A percentile compares a stretch with the other conserved stretches of the same genome.
These are phyloP conservation scores for Zhuliangozyma parablackwelliae DNA, from an alignment of 1,139 yeast species.

Conservation along the genomic window DNA sequence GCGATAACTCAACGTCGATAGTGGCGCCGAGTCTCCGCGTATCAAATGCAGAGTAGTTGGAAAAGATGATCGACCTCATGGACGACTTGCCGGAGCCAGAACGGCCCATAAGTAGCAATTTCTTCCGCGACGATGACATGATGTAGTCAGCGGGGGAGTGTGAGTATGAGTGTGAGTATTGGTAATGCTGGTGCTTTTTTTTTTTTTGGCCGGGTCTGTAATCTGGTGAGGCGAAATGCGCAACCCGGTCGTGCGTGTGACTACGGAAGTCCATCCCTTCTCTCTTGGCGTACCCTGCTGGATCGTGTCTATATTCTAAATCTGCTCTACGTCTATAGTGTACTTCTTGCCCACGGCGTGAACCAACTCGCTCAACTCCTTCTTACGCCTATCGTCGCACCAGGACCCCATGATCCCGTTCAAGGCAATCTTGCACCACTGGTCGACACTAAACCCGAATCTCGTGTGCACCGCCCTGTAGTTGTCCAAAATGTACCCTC, in stretches of 20 bases:
- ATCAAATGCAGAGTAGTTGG: conserved; percentile 94
- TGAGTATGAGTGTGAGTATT: too few relatives aligned
- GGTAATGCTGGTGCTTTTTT: too few relatives aligned
- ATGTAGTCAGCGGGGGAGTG: conserved; percentile 7
- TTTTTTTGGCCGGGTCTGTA: too few relatives aligned
- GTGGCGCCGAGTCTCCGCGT: conserved; percentile 95
- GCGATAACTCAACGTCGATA: conserved; percentile 96
- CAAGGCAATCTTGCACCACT: conserved; percentile 56
- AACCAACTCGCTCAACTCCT: conserved; percentile 38
- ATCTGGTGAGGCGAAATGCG: too few relatives aligned
- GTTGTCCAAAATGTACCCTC: conserved; percentile 76
- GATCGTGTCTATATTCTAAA: too few relatives aligned
- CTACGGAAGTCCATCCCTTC: too few relatives aligned
- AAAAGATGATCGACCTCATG: conserved; percentile 92
- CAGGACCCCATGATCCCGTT: conserved; percentile 70
- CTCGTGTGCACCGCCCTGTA: conserved; percentile 60
- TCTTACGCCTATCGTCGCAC: conserved; percentile 52
- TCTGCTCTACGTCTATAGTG: too few relatives aligned
- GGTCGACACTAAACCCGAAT: conserved; percentile 52
- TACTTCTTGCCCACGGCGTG: conserved; percentile 42
- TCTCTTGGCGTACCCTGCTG: too few relatives aligned
- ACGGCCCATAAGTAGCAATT: conserved; percentile 67
- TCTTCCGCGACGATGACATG: conserved; percentile 36
- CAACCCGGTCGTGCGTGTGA: too few relatives aligned
- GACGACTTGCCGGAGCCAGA: conserved; percentile 97